Base-by-base conservation (phyloP, 2,329 filamentous ascomycete genomes). In the Monilinia fructicola region DNA sequence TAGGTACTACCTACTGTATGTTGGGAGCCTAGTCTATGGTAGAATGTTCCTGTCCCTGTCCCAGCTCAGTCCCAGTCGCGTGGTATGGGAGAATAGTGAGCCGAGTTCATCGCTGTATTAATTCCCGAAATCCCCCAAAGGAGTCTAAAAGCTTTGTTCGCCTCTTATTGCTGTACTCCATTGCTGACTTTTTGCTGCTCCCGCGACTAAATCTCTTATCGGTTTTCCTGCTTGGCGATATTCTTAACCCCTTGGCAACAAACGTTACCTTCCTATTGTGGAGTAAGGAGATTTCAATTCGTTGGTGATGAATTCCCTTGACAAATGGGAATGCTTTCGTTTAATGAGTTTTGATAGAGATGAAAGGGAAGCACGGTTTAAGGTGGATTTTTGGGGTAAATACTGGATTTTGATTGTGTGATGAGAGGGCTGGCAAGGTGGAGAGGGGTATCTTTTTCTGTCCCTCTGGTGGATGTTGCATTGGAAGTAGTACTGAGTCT, bases 231-330 rank as follows among this genome's bases (percentile, higher is more conserved):
- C 44, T 61, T 61, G 58, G 58, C 58, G 46, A 52, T 23, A 40
- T 26, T 14, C 28, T 21, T 16, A 50, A 21, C 11, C 31, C 18
- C 58, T 61, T 61, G 58, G 58, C 58, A 35, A 3, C 21, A 40
- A 38, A 61, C 58, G 31, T 26, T 61, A 61, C 58, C 58, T 61
- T 61, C 58, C 58, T 61, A 61, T 40, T 50, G 44, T 61, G 58
- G 58, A 61, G 28, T 40, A 50, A 52, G 44, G 31, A 61, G 44
- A 50, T 61, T n/a, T 26, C 38, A 50, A 50, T 50, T 61, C 38
- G 58, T 61, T 52, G 28, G 58, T 38, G 44, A 9, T 61, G n/a
- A 50, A 38, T 50, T 50, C 44, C 12, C 58, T 61, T 61, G 44
- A 61, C 58, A 61, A 61, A 61, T 61, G 28, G 44, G 58, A 59